Evolutionary conservation across 768 basidiomycete species (phyloP).

Genomic region (Coprinopsis cinerea): DNA sequence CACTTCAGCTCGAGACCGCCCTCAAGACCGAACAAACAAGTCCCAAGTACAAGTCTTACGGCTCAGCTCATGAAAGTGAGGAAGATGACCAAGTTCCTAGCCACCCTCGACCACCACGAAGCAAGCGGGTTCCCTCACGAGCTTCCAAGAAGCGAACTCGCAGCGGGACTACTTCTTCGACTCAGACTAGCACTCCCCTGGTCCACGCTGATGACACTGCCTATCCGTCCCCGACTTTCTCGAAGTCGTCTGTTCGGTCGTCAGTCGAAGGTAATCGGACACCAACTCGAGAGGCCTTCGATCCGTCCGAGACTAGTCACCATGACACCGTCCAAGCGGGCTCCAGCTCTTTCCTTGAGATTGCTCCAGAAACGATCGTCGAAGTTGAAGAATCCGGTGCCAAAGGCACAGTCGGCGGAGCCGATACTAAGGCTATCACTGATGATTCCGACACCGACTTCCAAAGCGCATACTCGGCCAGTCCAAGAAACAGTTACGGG

Average conservation of each 20-base stretch:
- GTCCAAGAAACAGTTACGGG: conserved; percentile 58
- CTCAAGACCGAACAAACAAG: conserved; percentile 50
- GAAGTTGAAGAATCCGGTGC: conserved; percentile 8
- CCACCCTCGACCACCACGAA: conserved; percentile 37
- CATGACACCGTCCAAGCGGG: conserved; percentile 28
- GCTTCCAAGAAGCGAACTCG: conserved; percentile 40
- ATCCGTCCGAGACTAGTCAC: neutral
- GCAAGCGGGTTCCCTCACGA: conserved; percentile 24
- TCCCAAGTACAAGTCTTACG: conserved; percentile 32
- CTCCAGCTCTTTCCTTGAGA: conserved; percentile 19
- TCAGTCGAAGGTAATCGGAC: conserved; percentile 33
- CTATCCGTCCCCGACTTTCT: conserved; percentile 8
- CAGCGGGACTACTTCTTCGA: conserved; percentile 62
- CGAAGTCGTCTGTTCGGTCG: conserved; percentile 13
- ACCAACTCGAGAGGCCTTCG: conserved; percentile 34
- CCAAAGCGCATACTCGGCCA: conserved; percentile 79
- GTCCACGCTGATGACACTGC: conserved; percentile 17
- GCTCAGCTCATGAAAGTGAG: conserved; percentile 38
- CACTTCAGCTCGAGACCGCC: conserved; percentile 65
- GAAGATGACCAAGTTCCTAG: conserved; percentile 44
- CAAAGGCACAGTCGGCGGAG: conserved; percentile 14
- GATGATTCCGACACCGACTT: conserved; percentile 84
- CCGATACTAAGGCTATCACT: conserved; percentile 27
- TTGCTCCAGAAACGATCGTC: conserved; percentile 24
- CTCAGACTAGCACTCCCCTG: conserved; percentile 34